These are phyloP conservation scores for Lepidium sativum DNA, from an alignment of 345 rosid genomes.

Conservation along the genomic window DNA sequence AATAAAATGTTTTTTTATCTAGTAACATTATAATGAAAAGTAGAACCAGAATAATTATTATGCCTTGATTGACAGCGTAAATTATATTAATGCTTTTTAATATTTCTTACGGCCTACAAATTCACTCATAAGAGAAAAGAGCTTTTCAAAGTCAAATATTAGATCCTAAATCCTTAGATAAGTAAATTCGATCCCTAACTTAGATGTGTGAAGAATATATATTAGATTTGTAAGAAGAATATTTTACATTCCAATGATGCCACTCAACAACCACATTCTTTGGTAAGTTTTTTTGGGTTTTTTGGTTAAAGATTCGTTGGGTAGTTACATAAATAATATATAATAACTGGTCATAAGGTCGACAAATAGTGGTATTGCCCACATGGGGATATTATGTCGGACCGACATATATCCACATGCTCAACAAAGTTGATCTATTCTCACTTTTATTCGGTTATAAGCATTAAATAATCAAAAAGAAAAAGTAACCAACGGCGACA, in stretches of 20 bases:
- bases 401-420: conserved; percentile 22
- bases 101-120: no score
- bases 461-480: conserved; percentile 10
- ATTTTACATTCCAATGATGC: not conserved
- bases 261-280: not conserved
- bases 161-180: not conserved
- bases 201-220: not conserved
- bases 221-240: not conserved
- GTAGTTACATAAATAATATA: not conserved
- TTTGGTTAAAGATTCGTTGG: not conserved
- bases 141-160: no score
- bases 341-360: not conserved
- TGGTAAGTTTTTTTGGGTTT: not conserved
- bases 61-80: no score
- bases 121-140: no score
- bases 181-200: not conserved
- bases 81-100: no score
- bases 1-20: no score
- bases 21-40: no score
- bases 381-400: conserved; percentile 16
- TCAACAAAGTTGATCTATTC: conserved; percentile 18
- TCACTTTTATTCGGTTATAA: conserved; percentile 12
- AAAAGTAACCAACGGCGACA: conserved; percentile 25
- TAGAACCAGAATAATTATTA: no score
- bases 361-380: conserved; percentile 12